Evolutionary conservation across 2,329 filamentous ascomycete species (phyloP), one percentile per base, ranked within the genome.

Genomic region (Diplodia scrobiculata): DNA sequence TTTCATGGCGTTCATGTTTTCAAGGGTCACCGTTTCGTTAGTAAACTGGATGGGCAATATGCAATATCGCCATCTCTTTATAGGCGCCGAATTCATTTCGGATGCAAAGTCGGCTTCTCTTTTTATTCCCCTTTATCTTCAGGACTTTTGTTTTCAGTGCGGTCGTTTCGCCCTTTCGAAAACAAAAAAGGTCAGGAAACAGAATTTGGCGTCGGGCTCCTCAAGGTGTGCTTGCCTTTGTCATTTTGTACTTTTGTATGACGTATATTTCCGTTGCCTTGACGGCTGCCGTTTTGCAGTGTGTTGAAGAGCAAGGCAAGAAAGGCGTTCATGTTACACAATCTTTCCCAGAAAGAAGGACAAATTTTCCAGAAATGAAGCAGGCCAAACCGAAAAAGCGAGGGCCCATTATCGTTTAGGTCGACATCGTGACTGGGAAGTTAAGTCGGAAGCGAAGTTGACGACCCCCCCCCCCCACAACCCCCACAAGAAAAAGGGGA

Each of bases 221-320:
- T n/a, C 55, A 60, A 50, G 1, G 7, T n/a, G 45, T 45, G 58
- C 38, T 48, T 55, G 29, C 45, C 13, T 27, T 19, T 51, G 27
- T 10, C 25, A 17, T 60, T 36, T 27, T 62, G 58, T 50, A 62
- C 21, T 17, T 45, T 13, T 62, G 45, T 62, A 62, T 62, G 9
- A 50, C 17, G 41, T 50, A 62, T 29, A 45, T 17, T 27, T 17
- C 21, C 19, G 34, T 36, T 62, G 45, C 58, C 25, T 29, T 29
- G 25, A 7, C 29, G 21, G 25, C 21, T 60, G 10, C 32, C 38
- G 29, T 13, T 41, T 55, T 38, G 27, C 14, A 29, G 17, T 13
- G 17, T 29, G 17, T 21, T 34, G 21, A 29, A 50, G 32, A 36
- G 36, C 17, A 36, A 17, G 21, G 54, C 54, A 62, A n/a, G 32